Base-by-base conservation (phyloP, 202 grass and related monocot species). In the Saccharum hybrid region DNA sequence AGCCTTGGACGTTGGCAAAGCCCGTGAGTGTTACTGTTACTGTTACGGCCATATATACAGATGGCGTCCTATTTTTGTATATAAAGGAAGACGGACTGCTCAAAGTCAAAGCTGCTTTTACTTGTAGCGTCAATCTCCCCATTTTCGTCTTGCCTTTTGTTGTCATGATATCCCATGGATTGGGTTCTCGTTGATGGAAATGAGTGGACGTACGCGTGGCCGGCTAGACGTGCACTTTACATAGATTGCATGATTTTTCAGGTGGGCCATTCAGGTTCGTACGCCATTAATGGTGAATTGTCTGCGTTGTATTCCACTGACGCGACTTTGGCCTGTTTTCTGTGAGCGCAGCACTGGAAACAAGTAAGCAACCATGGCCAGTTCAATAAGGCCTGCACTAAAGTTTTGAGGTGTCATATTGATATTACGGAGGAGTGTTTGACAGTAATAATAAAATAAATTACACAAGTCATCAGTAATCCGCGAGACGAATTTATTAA, bases 201-300 rank as follows among this genome's bases (percentile, higher is more conserved):
- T 38, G 52, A 62, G 40, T 62, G 64, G 37, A 46, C 18, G 30
- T 37, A 28, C 52, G 52, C 19, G 63, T 4, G n/a, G 60, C 19
- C n/a, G 21, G 59, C 4, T 28, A 22, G 12, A 10, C 57, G 45
- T 66, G 45, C 75, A 79, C 81, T 75, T 41, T 16, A 5, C 80
- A 22, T 80, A 51, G 62, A 84, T 80, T 49, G 16, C 34, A 67
- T 39, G 21, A 84, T 69, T 69, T 61, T 33, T 16, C 51, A 63
- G 75, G 48, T 40, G 41, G n/a, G 39, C 23, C 57, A 28, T 26
- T 1, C 26, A 37, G 39, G 39, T 49, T 63, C 14, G 13, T 69
- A 6, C 7, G 9, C 6, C 8, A 8, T n/a, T 57, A 9, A 57
- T 31, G 59, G 63, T 26, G 21, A 70, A 22, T 49, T 28, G 8